phyloP scores from a whole-genome alignment of 2,329 filamentous ascomycete species.

The Pseudopithomyces chartarum region DNA sequence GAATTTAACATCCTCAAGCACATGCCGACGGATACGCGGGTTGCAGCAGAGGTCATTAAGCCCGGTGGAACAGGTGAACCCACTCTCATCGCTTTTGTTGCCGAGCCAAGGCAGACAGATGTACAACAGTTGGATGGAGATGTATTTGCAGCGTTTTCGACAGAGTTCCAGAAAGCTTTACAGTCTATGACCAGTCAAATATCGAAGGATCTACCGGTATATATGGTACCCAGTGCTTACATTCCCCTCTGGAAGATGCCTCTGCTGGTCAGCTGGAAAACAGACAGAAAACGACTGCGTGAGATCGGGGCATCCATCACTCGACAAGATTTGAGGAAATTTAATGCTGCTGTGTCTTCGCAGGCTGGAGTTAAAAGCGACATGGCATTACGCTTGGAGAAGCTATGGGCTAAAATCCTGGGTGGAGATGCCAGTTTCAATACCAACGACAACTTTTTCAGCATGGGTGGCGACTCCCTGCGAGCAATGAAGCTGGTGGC shows the following conservation, averaged over 20 bases:
- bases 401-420: conserved; percentile 39
- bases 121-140: conserved; percentile 38
- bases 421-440: conserved; percentile 40
- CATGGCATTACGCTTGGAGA: conserved; percentile 35
- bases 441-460: conserved; percentile 50
- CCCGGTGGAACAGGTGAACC: conserved; percentile 36
- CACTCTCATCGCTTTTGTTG: conserved; percentile 41
- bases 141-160: conserved; percentile 37
- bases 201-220: conserved; percentile 33
- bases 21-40: conserved; percentile 40
- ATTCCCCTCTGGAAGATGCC: conserved; percentile 45
- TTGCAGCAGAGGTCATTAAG: conserved; percentile 58
- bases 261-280: conserved; percentile 42
- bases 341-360: conserved; percentile 34
- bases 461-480: conserved; percentile 57
- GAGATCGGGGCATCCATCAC: conserved; percentile 40
- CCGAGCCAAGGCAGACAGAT: conserved; percentile 35
- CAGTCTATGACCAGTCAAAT: conserved; percentile 37
- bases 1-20: conserved; percentile 49
- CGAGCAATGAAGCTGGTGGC: conserved; percentile 62
- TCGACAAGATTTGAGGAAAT: conserved; percentile 37
- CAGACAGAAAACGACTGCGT: conserved; percentile 40
- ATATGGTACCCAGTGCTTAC: conserved; percentile 44
- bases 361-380: conserved; percentile 51
- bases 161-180: conserved; percentile 33